phyloP scores from a whole-genome alignment of 1,284 basidiomycete genomes.

The Malassezia brasiliensis region DNA sequence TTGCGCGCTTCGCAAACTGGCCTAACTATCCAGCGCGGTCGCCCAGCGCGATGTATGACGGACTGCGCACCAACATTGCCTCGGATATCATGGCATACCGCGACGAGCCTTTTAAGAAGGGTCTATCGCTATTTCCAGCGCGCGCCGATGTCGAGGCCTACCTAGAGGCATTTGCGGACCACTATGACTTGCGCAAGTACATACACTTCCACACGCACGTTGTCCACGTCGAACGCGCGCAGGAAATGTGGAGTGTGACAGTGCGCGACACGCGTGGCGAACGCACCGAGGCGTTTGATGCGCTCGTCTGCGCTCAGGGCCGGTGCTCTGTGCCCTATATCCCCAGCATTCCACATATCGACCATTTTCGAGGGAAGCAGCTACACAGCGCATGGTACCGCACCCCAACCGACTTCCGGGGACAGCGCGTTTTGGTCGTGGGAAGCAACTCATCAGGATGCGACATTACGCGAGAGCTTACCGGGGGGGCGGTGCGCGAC shows the following conservation, averaged over 20 bases:
- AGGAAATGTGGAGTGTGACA: conserved; percentile 10
- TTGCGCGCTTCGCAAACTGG: conserved; percentile 7
- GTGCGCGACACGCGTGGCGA: not conserved
- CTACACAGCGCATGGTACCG: conserved; percentile 53
- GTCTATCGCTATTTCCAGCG: conserved; percentile 19
- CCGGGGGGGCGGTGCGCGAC: conserved; percentile 26
- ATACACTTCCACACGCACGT: conserved; percentile 50
- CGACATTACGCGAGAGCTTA: conserved; percentile 53
- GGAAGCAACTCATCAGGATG: conserved; percentile 53
- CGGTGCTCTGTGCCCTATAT: conserved; percentile 53
- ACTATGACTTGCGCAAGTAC: conserved; percentile 11
- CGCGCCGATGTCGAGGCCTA: conserved; percentile 46
- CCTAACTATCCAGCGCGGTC: conserved; percentile 1
- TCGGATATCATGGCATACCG: conserved; percentile 47
- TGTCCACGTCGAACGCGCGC: conserved; percentile 21
- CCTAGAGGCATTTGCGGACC: conserved; percentile 46
- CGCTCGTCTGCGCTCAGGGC: conserved; percentile 50
- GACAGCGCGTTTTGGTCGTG: conserved; percentile 51
- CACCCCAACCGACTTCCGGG: conserved; percentile 36
- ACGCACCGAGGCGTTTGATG: conserved; percentile 21
- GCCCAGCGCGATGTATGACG: conserved; percentile 41
- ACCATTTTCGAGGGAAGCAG: conserved; percentile 48
- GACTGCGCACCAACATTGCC: conserved; percentile 43
- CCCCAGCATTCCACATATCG: conserved; percentile 50
- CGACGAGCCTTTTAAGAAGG: conserved; percentile 29